Evolutionary conservation across 176 grass and related monocot genomes (phyloP), one percentile per base, ranked within the genome.

Genomic region (Calamus simplicifolius): DNA sequence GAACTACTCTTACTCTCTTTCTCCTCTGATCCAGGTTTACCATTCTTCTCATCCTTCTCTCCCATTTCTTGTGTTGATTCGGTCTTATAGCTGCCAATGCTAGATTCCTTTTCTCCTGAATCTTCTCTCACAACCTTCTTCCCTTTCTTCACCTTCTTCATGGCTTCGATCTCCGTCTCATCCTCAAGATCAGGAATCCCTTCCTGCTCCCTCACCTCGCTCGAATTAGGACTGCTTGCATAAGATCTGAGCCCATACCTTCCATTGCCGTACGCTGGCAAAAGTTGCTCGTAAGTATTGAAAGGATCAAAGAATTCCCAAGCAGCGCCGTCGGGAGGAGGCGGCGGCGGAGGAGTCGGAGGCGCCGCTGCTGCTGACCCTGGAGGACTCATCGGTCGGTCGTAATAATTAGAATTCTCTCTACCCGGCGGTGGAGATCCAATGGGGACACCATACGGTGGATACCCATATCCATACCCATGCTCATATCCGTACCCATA

Each of bases 101-200:
- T 43, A 43, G 35, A 43, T 13, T 43, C 35, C 35, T 43, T 43
- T 2, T 8, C 35, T 43, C 35, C 35, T 13, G 35, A 43, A 43
- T 43, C 35, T 43, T 30, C 51, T 21, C 4, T 28, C 8, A 38
- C 70, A 3, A 27, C 28, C 10, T 52, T 62, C 27, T 54, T 55
- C 58, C 54, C 28, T 25, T 62, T 62, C 25, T 50, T 60, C 43
- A 59, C 79, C 21, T 15, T 25, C 57, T 57, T 64, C 29, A 49
- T 65, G 23, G 58, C 48, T 72, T 67, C 77, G 56, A 83, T 6
- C 25, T 80, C 74, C 19, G 67, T 54, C 62, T 92, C 94, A 67
- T 88, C 85, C 61, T 98, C 94, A 12, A 98, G 85, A 17, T 98
- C 88, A 31, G 94, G 94, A 27, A 98, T 89, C 8, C 94, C 93